These are phyloP conservation scores for Avena insularis DNA, from an alignment of 176 grass and related monocot species.

Conservation along the genomic window DNA sequence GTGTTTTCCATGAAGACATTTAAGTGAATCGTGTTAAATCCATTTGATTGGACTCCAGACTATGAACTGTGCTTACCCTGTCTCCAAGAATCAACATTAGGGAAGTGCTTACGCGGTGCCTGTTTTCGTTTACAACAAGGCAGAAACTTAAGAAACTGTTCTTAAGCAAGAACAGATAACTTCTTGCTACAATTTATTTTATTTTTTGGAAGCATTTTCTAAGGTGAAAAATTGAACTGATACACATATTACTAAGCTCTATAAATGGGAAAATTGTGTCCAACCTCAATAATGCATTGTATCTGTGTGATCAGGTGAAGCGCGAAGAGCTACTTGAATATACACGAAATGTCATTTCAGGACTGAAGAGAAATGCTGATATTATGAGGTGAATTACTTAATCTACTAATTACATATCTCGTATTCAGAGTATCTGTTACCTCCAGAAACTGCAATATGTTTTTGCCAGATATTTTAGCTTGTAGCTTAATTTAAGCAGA, in stretches of 20 bases:
- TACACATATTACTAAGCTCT: not conserved
- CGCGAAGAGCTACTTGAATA: constrained; percentile 94
- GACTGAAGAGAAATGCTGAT: constrained; percentile 91
- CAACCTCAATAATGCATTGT: not conserved
- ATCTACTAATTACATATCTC: constrained; percentile 37
- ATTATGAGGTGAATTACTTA: constrained; percentile 74
- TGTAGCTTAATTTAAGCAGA: constrained; percentile 18
- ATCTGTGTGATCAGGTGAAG: constrained; percentile 73
- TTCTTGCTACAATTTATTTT: constrained; percentile 6
- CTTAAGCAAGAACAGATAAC: constrained; percentile 16
- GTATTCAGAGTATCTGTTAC: constrained; percentile 15
- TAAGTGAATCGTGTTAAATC: not conserved
- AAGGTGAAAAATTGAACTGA: constrained; percentile 33
- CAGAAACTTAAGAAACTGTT: not conserved
- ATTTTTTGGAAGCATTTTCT: constrained; percentile 35
- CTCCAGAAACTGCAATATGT: constrained; percentile 32
- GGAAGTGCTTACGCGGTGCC: constrained; percentile 6
- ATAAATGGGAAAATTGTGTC: not conserved
- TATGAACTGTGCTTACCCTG: not conserved
- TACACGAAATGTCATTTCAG: constrained; percentile 82
- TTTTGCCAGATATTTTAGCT: constrained; percentile 10
- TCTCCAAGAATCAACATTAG: not conserved
- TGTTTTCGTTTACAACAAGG: constrained; percentile 5
- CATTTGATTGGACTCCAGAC: constrained; percentile 4
- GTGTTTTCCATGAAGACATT: constrained; percentile 15